Evolutionary conservation across 768 basidiomycete genomes (phyloP).

Genomic region (Collybia mongolica): DNA sequence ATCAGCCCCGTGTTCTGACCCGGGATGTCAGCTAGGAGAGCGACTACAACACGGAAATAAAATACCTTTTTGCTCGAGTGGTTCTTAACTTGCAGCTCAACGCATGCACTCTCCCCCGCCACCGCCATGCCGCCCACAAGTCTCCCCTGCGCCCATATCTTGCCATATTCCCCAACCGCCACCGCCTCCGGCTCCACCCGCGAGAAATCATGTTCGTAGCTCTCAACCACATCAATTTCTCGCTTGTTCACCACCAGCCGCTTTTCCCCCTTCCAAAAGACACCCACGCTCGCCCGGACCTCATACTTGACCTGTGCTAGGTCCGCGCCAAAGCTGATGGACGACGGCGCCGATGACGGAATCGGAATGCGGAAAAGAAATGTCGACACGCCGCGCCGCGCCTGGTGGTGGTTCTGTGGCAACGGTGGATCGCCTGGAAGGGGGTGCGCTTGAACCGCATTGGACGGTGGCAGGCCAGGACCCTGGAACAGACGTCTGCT

Average conservation of each 20-base stretch:
- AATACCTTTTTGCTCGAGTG: slow-evolving; percentile 76
- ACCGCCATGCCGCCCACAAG: slow-evolving; percentile 63
- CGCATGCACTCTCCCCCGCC: slow-evolving; percentile 67
- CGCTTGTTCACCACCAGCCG: slow-evolving; percentile 62
- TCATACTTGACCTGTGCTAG: slow-evolving; percentile 73
- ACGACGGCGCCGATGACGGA: slow-evolving; percentile 64
- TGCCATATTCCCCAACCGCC: slow-evolving; percentile 74
- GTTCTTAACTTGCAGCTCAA: slow-evolving; percentile 81
- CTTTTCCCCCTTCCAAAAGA: slow-evolving; percentile 74
- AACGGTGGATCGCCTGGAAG: slow-evolving; percentile 56
- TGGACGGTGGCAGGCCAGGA: slow-evolving; percentile 78
- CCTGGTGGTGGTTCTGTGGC: slow-evolving; percentile 66
- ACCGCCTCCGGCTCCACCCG: slow-evolving; percentile 53
- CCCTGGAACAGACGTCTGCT: slow-evolving; percentile 76
- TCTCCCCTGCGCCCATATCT: slow-evolving; percentile 72
- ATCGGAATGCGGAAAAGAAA: slow-evolving; percentile 81
- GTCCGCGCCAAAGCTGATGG: slow-evolving; percentile 68
- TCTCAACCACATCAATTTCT: slow-evolving; percentile 66
- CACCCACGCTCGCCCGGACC: slow-evolving; percentile 68
- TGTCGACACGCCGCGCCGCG: slow-evolving; percentile 72
- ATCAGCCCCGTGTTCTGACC: slow-evolving; percentile 66
- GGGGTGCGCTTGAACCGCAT: slow-evolving; percentile 71
- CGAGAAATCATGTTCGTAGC: slow-evolving; percentile 35
- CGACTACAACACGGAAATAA: slow-evolving; percentile 4
- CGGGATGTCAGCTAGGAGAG: neutral